phyloP scores from a whole-genome alignment of 148 eudicot species.

The Fagopyrum homotropicum region DNA sequence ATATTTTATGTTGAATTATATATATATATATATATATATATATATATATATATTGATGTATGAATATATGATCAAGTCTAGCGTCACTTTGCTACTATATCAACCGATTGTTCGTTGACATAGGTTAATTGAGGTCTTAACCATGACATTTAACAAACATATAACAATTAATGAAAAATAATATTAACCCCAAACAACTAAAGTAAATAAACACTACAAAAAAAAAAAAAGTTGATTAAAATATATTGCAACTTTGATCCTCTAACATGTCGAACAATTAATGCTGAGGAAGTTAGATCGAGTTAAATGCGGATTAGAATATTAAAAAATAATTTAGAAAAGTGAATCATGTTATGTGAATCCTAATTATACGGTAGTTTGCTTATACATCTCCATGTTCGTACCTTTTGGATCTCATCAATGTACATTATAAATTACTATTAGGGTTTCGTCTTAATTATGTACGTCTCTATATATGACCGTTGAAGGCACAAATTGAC shows the following conservation, averaged over 20 bases:
- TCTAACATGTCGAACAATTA: neutral
- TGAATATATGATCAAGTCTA: too few species aligned
- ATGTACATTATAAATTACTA: neutral
- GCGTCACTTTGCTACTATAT: too few species aligned
- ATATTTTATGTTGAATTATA: too few species aligned
- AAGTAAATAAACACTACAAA: too few species aligned
- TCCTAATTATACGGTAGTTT: constrained; percentile 7
- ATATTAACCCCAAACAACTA: too few species aligned
- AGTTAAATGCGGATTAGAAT: neutral
- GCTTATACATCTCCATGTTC: neutral
- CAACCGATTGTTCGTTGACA: too few species aligned
- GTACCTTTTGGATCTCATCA: neutral
- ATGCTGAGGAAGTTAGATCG: neutral
- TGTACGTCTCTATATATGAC: too few species aligned
- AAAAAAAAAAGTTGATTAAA: neutral
- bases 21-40: too few species aligned
- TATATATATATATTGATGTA: too few species aligned
- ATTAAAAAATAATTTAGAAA: neutral
- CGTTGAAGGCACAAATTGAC: neutral
- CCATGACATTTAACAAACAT: too few species aligned
- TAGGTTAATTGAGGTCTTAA: too few species aligned
- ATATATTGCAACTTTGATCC: neutral
- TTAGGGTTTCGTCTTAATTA: neutral
- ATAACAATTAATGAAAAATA: too few species aligned
- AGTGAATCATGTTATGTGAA: neutral